phyloP scores from a whole-genome alignment of 495 filamentous ascomycete genomes.

The Mytilinidion resinicola region DNA sequence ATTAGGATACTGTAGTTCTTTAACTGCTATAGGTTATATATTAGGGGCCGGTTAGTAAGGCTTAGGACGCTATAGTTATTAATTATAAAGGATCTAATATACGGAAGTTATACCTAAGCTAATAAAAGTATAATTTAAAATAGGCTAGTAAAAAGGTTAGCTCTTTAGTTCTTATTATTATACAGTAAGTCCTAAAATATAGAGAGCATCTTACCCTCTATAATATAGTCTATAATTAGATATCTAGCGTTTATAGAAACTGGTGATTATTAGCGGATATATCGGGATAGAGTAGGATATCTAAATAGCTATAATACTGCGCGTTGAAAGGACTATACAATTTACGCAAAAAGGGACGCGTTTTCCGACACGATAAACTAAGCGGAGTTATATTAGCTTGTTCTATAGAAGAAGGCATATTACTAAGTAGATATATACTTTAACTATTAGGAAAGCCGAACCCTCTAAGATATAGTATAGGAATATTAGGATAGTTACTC shows the following conservation, averaged over 20 bases:
- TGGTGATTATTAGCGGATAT: not conserved
- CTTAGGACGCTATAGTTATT: conserved; percentile 28
- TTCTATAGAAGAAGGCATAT: no score
- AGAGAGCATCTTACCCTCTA: conserved; percentile 37
- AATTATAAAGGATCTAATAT: conserved; percentile 38
- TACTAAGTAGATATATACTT: no score
- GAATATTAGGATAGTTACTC: no score
- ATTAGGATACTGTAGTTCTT: conserved; percentile 36
- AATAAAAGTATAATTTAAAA: conserved; percentile 34
- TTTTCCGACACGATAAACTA: not conserved
- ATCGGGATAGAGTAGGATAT: not conserved
- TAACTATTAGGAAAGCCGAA: no score
- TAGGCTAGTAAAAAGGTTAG: conserved; percentile 32
- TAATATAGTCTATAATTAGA: conserved; percentile 18
- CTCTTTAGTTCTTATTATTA: conserved; percentile 19
- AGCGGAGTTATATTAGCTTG: not conserved
- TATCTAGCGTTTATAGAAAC: not conserved
- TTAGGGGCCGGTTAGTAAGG: conserved; percentile 36
- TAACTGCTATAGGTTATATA: conserved; percentile 24
- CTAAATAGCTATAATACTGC: not conserved
- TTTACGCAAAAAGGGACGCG: not conserved
- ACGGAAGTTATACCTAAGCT: conserved; percentile 26
- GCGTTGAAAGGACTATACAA: not conserved
- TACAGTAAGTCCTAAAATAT: conserved; percentile 27
- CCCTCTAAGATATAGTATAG: no score